Base-by-base conservation (phyloP, 2,329 filamentous ascomycete genomes). In the Botrytis fabae region DNA sequence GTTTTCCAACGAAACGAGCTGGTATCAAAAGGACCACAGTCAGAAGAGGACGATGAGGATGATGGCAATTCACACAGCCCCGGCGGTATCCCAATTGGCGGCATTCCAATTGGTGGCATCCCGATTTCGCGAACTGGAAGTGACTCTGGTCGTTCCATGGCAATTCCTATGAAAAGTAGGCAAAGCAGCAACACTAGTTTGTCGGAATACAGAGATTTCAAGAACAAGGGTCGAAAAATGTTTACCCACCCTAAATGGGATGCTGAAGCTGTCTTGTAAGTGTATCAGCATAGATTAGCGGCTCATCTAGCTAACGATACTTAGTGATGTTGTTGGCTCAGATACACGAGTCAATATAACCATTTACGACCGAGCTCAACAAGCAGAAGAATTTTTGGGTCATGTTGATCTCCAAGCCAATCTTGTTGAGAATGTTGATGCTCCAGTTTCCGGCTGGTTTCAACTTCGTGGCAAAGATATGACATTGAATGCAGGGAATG, bases 1-100 rank as follows among this genome's bases (percentile, higher is more conserved):
- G 95, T 98, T 40, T 99, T 98, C 80, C 96, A 99, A 82, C 93
- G 94, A 81, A 97, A 95, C 80, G 96, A 99, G 82, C 92, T 97
- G 78, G 97, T 99, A 72, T 98, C 96, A 1, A 92, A 93, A 72
- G 94, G 94, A 3, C 93, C 95, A 20, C 89, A 91, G 76, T 85
- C 85, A 71, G 87, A 89, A 73, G 88, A 87, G 51, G 83, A 87
- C 38, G 85, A 87, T 46, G 91, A 92, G 62, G 86, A 89, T 51
- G 89, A 90, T 62, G 89, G 91, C 72, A 80, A 84, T 38, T 87
- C 86, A 78, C 86, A 82, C 79, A 83, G 83, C 79, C 88, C 86
- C 76, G 48, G 65, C 16, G 48, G 65, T 25, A 54, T 68, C 22
- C 48, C 65, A 4, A 86, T 84, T 78, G 87, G 88, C 51, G 86